phyloP scores from a whole-genome alignment of 2,329 filamentous ascomycete species.

The Fusarium graminum region DNA sequence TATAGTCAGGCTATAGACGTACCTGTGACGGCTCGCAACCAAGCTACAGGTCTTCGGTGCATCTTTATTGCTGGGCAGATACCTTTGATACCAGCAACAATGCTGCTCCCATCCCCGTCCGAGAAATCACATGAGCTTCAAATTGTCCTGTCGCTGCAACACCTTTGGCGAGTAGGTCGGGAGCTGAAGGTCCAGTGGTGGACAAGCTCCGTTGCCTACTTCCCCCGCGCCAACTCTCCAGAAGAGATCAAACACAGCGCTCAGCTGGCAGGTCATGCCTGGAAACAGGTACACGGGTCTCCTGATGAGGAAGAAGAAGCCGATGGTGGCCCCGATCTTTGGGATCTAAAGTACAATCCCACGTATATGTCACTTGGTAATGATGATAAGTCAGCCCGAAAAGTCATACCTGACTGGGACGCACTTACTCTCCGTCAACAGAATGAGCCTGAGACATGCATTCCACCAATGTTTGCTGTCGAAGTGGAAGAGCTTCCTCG shows the following conservation, averaged over 20 bases:
- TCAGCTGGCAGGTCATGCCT: conserved; percentile 60
- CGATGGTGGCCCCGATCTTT: conserved; percentile 71
- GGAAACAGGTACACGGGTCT: conserved; percentile 61
- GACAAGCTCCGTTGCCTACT: conserved; percentile 80
- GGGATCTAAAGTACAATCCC: conserved; percentile 73
- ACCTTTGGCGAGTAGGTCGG: conserved; percentile 85
- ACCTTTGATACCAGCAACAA: conserved; percentile 83
- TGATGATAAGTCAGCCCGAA: conserved; percentile 44
- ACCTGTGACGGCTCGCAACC: conserved; percentile 44
- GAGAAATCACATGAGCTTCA: conserved; percentile 66
- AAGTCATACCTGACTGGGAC: conserved; percentile 65
- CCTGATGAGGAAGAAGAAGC: conserved; percentile 63
- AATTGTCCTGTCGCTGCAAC: conserved; percentile 82
- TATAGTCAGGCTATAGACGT: conserved; percentile 89
- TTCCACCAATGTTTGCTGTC: conserved; percentile 79
- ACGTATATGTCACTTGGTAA: conserved; percentile 59
- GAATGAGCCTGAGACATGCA: conserved; percentile 52
- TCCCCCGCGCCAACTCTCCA: conserved; percentile 60
- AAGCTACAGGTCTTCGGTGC: conserved; percentile 48
- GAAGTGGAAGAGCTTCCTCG: conserved; percentile 84
- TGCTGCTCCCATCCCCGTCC: conserved; percentile 67
- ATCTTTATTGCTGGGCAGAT: conserved; percentile 91
- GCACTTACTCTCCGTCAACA: conserved; percentile 57
- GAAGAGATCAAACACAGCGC: conserved; percentile 54
- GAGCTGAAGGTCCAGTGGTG: conserved; percentile 81